These are phyloP conservation scores for Tylopilus balloui DNA, from an alignment of 768 basidiomycete species.

Conservation along the genomic window DNA sequence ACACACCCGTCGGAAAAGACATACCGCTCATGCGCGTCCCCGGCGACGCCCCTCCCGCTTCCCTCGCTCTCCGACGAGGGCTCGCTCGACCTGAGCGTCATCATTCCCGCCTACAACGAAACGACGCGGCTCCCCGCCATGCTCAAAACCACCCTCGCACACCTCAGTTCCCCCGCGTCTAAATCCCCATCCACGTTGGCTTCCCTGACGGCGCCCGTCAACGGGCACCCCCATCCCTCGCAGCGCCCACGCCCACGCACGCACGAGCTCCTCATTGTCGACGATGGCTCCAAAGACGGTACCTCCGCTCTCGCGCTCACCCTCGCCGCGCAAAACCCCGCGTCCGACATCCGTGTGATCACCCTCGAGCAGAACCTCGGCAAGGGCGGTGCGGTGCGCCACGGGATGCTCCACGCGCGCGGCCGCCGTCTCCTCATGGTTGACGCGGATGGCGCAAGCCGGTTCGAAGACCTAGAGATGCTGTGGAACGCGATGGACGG, in stretches of 20 bases:
- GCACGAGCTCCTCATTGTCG: conserved; percentile 82
- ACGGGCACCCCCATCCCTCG: background rate
- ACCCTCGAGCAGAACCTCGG: conserved; percentile 77
- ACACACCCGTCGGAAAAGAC: conserved; percentile 63
- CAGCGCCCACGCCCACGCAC: conserved; percentile 40
- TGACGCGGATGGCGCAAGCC: conserved; percentile 91
- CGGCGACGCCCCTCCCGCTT: conserved; percentile 51
- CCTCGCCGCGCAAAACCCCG: conserved; percentile 53
- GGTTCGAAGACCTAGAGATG: conserved; percentile 78
- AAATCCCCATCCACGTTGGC: conserved; percentile 3
- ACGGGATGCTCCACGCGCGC: conserved; percentile 81
- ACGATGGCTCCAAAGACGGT: conserved; percentile 82
- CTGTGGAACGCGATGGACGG: conserved; percentile 73
- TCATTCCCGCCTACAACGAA: conserved; percentile 94
- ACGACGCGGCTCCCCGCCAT: conserved; percentile 76
- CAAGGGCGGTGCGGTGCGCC: conserved; percentile 90
- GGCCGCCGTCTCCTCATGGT: conserved; percentile 83
- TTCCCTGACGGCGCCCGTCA: background rate
- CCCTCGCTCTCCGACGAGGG: conserved; percentile 52
- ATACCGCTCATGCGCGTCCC: conserved; percentile 56
- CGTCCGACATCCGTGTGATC: conserved; percentile 70
- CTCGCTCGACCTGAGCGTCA: conserved; percentile 68
- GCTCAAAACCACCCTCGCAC: conserved; percentile 70
- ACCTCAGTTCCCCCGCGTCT: conserved; percentile 41
- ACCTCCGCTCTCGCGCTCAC: conserved; percentile 63